These are phyloP conservation scores for Asterionellopsis glacialis DNA, from an alignment of 108 stramenopile genomes.

Conservation along the genomic window DNA sequence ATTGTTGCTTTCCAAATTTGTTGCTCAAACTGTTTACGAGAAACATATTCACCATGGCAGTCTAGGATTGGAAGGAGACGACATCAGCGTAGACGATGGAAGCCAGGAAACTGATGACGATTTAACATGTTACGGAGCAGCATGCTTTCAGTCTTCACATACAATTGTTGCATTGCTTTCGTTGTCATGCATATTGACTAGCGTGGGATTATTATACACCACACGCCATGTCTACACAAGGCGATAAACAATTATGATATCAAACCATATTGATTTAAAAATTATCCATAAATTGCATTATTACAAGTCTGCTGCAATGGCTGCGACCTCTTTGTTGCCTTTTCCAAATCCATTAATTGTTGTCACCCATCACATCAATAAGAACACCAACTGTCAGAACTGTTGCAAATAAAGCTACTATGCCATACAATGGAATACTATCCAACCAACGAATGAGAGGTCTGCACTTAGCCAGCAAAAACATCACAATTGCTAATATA, in stretches of 20 bases:
- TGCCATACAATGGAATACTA: conserved; percentile 51
- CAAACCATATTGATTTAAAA: neutral
- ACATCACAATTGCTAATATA: conserved; percentile 37
- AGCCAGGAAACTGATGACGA: neutral
- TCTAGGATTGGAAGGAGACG: too few relatives aligned
- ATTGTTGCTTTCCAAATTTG: conserved; percentile 62
- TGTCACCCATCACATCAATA: conserved; percentile 9
- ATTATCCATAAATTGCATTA: too few relatives aligned
- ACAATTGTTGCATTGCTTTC: conserved; percentile 43
- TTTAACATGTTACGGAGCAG: conserved; percentile 49
- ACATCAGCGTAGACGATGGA: neutral
- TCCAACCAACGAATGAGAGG: conserved; percentile 59
- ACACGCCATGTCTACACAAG: conserved; percentile 24
- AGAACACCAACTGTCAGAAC: conserved; percentile 44
- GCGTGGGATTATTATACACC: conserved; percentile 26
- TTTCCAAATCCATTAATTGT: too few relatives aligned
- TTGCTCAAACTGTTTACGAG: conserved; percentile 75
- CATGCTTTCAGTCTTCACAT: conserved; percentile 60
- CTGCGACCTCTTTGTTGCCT: too few relatives aligned
- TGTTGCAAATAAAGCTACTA: conserved; percentile 54
- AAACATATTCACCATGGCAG: conserved; percentile 41
- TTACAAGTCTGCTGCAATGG: too few relatives aligned
- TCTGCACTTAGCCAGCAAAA: conserved; percentile 40
- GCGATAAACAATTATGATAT: neutral
- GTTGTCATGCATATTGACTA: conserved; percentile 40